A percentile compares a stretch with the other conserved stretches of the same genome.
phyloP scores from a whole-genome alignment of 78 protist species.

The Dictyostelium discoideum region dicty_2.7 NC_007088.5:2885501-2886000 shows the following conservation, averaged over 20 bases:
- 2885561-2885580: slow-evolving; percentile 19
- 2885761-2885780: neutral
- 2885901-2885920: no score
- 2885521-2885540: slow-evolving; percentile 50
- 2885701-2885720: slow-evolving; percentile 23
- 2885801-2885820: neutral
- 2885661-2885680: neutral
- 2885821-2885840: neutral
- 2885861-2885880: no score
- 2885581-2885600: neutral
- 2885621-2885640: slow-evolving; percentile 33
- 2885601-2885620: slow-evolving; percentile 2
- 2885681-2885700: slow-evolving; percentile 54
- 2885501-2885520: slow-evolving; percentile 26
- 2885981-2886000: no score
- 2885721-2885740: slow-evolving; percentile 44
- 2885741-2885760: slow-evolving; percentile 1
- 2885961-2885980: no score
- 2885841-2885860: no score
- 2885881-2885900: no score
- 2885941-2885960: no score
- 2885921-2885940: no score
- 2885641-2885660: slow-evolving; percentile 64
- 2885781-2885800: neutral
- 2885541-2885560: slow-evolving; percentile 41